Base-by-base conservation (phyloP, 768 basidiomycete genomes). In the Boletus vermiculosoides region DNA sequence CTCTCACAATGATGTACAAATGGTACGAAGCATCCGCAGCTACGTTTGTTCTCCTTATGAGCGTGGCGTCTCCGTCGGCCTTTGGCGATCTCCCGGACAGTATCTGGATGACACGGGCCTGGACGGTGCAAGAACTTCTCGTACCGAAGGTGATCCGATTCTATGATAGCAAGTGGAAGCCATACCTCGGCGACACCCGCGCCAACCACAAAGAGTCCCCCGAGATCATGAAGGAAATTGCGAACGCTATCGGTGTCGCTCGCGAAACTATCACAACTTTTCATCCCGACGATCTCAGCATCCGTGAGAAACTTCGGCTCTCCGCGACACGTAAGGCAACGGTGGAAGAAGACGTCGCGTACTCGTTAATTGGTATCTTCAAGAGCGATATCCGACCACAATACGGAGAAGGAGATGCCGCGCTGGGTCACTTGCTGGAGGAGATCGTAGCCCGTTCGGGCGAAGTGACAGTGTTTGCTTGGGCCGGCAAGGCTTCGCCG, bases 121-220 rank as follows among this genome's bases (percentile, higher is more conserved):
- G 63, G 63, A 63, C 63, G 0, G n/a, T 48, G 4, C 64, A 58
- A 40, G 63, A 64, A n/a, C 53, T 64, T 42, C 62, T 64, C 18
- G 54, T 51, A 13, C 18, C 57, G 0, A 54, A 48, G 12, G 33
- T 59, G 20, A 37, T 59, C 37, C n/a, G 62, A 8, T 63, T 63
- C 33, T 63, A 54, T 5, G 45, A 50, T 5, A 13, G 51, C 5
- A 18, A 56, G 0, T 63, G 62, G 62, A 41, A 56, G 23, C 57
- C 50, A 2, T 63, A 59, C 22, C 61, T 53, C 7, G 45, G 40
- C 0, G 61, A 63, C 8, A 36, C 42, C 6, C 31, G 36, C 8
- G 0, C 9, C 40, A 22, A 22, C 20, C 40, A 41, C 12, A 41
- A 41, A 41, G 40, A 41, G 11, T 41, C 40, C 10, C 49, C 48